phyloP scores from a whole-genome alignment of 805 yeast genomes.

The Hyphopichia homilentoma region DNA sequence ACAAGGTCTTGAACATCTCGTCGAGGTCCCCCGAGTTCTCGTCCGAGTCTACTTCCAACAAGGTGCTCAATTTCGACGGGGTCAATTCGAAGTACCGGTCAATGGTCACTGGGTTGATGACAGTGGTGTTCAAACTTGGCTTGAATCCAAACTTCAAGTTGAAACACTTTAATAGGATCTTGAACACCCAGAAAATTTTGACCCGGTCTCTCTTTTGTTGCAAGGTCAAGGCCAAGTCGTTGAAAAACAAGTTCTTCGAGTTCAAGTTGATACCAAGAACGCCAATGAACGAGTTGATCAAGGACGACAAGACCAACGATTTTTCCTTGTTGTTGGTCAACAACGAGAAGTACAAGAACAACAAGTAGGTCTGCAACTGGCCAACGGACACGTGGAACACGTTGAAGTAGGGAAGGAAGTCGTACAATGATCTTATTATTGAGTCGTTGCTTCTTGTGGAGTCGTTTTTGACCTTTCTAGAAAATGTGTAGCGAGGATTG shows the following conservation, averaged over 20 bases:
- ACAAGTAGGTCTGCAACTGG: constrained; percentile 48
- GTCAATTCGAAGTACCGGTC: constrained; percentile 42
- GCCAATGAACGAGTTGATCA: constrained; percentile 42
- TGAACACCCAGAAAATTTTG: constrained; percentile 45
- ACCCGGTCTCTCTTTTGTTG: constrained; percentile 38
- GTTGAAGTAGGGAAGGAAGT: constrained; percentile 45
- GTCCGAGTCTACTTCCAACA: constrained; percentile 18
- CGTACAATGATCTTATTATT: constrained; percentile 38
- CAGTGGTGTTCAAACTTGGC: constrained; percentile 44
- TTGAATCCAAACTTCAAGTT: constrained; percentile 43
- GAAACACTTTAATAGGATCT: constrained; percentile 39
- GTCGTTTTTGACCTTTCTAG: constrained; percentile 14
- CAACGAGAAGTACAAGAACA: constrained; percentile 47
- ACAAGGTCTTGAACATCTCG: constrained; percentile 30
- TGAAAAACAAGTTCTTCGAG: constrained; percentile 40
- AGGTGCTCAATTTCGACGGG: constrained; percentile 37
- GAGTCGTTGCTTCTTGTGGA: constrained; percentile 27
- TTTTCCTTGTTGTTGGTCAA: constrained; percentile 40
- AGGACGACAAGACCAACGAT: constrained; percentile 32
- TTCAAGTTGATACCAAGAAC: constrained; percentile 41
- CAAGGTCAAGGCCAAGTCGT: constrained; percentile 39
- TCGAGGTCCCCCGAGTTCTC: constrained; percentile 19
- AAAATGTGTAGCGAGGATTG: constrained; percentile 24
- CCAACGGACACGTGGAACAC: constrained; percentile 44
- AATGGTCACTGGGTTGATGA: constrained; percentile 44